phyloP scores from a whole-genome alignment of 179 eudicot genomes.

The Amaranthus tricolor region DNA sequence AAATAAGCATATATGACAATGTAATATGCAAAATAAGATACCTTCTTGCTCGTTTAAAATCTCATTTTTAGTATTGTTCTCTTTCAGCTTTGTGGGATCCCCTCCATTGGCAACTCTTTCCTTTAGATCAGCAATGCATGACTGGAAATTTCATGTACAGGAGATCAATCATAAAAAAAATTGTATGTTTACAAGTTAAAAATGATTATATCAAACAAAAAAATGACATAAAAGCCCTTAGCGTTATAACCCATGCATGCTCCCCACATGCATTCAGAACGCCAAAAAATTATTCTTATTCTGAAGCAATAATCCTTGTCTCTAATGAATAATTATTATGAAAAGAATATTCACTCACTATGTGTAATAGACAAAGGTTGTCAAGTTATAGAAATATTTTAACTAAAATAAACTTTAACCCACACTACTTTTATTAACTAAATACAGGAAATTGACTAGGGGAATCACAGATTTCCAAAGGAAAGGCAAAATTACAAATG shows the following conservation, averaged over 20 bases:
- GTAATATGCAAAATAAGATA: conserved; percentile 21
- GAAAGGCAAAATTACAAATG: background rate
- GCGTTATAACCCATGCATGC: background rate
- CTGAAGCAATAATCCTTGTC: background rate
- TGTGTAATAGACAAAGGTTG: background rate
- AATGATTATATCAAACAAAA: background rate
- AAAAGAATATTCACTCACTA: background rate
- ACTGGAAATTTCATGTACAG: conserved; percentile 31
- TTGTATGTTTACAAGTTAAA: background rate
- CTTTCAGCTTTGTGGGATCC: conserved; percentile 70
- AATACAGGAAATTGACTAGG: background rate
- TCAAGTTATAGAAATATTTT: background rate
- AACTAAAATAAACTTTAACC: background rate
- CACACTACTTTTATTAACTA: background rate
- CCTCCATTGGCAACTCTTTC: conserved; percentile 84
- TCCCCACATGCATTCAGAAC: background rate
- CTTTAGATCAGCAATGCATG: conserved; percentile 56
- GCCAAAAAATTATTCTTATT: background rate
- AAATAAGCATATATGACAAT: conserved; percentile 1
- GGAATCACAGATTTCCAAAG: background rate
- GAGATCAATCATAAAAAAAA: too few species aligned
- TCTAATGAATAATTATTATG: background rate
- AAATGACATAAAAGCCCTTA: background rate
- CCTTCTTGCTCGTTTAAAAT: conserved; percentile 45
- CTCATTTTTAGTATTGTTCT: conserved; percentile 39